Evolutionary conservation across 495 filamentous ascomycete species (phyloP), one percentile per base, ranked within the genome.

Genomic region (Echria macrotheca): DNA sequence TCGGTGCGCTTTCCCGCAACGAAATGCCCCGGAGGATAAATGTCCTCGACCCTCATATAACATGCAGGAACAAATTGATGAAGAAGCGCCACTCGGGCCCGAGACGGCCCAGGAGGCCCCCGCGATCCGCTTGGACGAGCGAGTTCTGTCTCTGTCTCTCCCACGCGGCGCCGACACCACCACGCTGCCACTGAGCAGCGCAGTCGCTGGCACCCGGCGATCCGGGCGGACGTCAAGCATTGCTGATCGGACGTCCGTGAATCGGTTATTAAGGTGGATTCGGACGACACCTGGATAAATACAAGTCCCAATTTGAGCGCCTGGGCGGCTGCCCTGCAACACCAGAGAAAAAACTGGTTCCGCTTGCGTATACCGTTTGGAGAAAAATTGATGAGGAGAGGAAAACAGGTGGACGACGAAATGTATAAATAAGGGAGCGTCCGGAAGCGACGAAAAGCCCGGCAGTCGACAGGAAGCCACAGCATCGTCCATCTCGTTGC

Each of bases 231-330:
- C 37, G 43, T 53, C 9, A 22, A 44, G 41, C 19, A 37, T 49
- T 40, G 41, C 17, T 21, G 31, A 46, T 32, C 55, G 55, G 58
- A 58, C 53, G 48, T 61, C 58, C 58, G 60, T 58, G 25, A 42
- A 21, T 47, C 29, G 41, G 50, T 50, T 56, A 56, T 64, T 51
- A 54, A 56, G 2, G 39, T 15, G 37, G 44, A 25, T 47, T 48
- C 55, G 57, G 58, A 45, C 15, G 40, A 41, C 48, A 31, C 47
- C 53, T 59, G 60, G 58, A 58, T 61, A 57, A 59, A 61, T 55
- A 49, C 50, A 53, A 25, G 19, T 41, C 24, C 33, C 41, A 58
- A 54, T 58, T 41, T 56, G 43, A 42, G 23, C 10, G n/a, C 22
- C 35, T 49, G 46, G 47, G 44, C 19, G 21, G 36, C 15, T 17